Conservation (phyloP, 2,329 filamentous ascomycete species). For the Diplodia intermedia region DNA sequence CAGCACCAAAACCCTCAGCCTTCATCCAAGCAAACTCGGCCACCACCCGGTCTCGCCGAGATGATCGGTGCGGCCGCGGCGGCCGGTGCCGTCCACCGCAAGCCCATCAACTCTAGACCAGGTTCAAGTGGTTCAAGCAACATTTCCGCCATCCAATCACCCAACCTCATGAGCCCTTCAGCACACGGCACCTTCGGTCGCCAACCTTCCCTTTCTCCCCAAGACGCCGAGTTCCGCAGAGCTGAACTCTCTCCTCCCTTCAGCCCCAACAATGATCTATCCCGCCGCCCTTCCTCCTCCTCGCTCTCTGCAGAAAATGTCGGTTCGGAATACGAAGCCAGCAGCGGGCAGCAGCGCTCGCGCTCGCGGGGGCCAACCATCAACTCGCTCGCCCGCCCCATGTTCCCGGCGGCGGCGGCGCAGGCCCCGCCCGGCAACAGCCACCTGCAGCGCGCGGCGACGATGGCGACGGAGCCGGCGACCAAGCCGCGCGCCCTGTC, state of each 20-base stretch:
- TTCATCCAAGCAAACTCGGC: slow-evolving; percentile 1
- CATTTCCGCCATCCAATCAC: slow-evolving; percentile 30
- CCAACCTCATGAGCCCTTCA: slow-evolving; percentile 13
- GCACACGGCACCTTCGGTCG: slow-evolving; percentile 6
- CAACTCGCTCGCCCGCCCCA: slow-evolving; percentile 47
- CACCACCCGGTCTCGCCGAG: slow-evolving; percentile 37
- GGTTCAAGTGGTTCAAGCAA: slow-evolving; percentile 34
- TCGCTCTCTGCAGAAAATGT: not conserved
- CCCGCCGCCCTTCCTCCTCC: slow-evolving; percentile 14
- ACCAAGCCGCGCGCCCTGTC: slow-evolving; percentile 47
- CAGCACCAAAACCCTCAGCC: slow-evolving; percentile 22
- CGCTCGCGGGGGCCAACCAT: slow-evolving; percentile 43
- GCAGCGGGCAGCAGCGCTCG: slow-evolving; percentile 29
- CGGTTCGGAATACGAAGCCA: slow-evolving; percentile 19
- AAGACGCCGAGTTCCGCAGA: slow-evolving; percentile 28
- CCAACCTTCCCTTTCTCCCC: slow-evolving; percentile 33
- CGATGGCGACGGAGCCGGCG: slow-evolving; percentile 33
- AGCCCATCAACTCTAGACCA: slow-evolving; percentile 35
- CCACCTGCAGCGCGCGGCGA: slow-evolving; percentile 41
- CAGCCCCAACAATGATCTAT: not conserved
- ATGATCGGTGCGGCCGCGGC: slow-evolving; percentile 30
- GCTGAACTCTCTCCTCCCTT: slow-evolving; percentile 8
- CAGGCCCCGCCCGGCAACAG: not conserved
- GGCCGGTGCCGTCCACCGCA: slow-evolving; percentile 36
- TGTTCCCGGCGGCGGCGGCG: slow-evolving; percentile 41